These are phyloP conservation scores for Agroathelia rolfsii DNA, from an alignment of 1,284 basidiomycete genomes.

Conservation along the genomic window DNA sequence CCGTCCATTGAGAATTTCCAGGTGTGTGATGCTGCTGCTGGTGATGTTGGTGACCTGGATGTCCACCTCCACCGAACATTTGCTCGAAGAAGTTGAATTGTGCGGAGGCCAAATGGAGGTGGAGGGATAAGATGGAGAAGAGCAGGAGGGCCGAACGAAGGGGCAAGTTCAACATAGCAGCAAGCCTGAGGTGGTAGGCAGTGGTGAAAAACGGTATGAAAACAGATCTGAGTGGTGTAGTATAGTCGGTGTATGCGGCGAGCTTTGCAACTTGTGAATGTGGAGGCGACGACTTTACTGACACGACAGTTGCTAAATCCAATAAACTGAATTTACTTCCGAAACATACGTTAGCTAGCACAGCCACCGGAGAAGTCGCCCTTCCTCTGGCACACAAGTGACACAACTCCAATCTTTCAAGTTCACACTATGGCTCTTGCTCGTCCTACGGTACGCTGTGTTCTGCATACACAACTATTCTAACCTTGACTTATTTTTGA, in stretches of 20 bases:
- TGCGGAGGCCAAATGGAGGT: constrained; percentile 24
- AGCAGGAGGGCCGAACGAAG: constrained; percentile 13
- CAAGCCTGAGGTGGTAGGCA: no score
- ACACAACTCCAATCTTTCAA: constrained; percentile 4
- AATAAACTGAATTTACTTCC: constrained; percentile 28
- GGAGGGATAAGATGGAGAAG: constrained; percentile 16
- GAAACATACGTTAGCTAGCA: constrained; percentile 27
- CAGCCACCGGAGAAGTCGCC: constrained; percentile 17
- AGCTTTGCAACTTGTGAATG: constrained; percentile 18
- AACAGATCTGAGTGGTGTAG: constrained; percentile 2
- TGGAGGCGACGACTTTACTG: constrained; percentile 28
- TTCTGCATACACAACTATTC: background rate
- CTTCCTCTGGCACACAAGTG: background rate
- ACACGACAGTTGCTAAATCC: constrained; percentile 29
- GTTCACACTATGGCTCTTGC: constrained; percentile 42
- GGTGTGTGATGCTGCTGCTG: constrained; percentile 39
- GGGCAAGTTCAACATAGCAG: no score
- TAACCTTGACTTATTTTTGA: constrained; percentile 3
- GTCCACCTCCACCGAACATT: constrained; percentile 53
- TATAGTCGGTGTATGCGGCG: background rate
- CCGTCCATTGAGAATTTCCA: constrained; percentile 48
- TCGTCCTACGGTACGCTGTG: constrained; percentile 48
- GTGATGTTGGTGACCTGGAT: constrained; percentile 36
- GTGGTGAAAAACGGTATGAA: no score
- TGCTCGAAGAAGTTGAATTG: constrained; percentile 59